A percentile compares a stretch with the other conserved stretches of the same genome.
Evolutionary conservation across 179 eudicot species (phyloP).

Genomic region (Amaranthus tricolor): DNA sequence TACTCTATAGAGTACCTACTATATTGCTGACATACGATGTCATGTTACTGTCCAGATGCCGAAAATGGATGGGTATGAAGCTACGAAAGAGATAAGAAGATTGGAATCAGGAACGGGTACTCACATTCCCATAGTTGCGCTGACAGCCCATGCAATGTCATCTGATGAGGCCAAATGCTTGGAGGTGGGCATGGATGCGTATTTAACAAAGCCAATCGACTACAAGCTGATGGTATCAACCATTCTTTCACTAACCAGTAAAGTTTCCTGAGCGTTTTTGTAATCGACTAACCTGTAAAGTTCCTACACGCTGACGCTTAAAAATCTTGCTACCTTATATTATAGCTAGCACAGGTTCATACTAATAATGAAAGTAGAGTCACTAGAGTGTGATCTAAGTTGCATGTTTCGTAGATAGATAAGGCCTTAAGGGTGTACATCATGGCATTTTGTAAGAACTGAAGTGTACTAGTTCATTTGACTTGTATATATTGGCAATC

Average conservation of each 20-base stretch:
- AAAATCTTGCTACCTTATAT: not conserved
- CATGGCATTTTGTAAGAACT: not conserved
- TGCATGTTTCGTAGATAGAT: constrained; percentile 1
- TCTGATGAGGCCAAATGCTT: constrained; percentile 92
- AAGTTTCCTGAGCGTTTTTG: constrained; percentile 12
- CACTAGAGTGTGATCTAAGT: not conserved
- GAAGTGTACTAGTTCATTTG: not conserved
- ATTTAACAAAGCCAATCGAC: constrained; percentile 82
- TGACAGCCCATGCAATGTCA: constrained; percentile 96
- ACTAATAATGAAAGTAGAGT: not conserved
- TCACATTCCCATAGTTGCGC: constrained; percentile 88
- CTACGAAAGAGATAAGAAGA: constrained; percentile 81
- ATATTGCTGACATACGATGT: not conserved
- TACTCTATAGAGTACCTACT: not conserved
- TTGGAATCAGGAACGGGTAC: constrained; percentile 47
- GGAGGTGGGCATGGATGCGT: constrained; percentile 95
- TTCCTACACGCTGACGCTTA: not conserved
- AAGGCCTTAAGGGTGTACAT: not conserved
- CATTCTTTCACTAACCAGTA: constrained; percentile 62
- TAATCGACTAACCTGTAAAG: not conserved
- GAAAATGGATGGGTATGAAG: constrained; percentile 98
- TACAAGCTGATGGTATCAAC: constrained; percentile 76
- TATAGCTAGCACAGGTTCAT: constrained; percentile 13
- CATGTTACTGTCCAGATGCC: constrained; percentile 66
- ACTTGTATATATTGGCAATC: no score